phyloP scores from a whole-genome alignment of 1,284 basidiomycete genomes.

The Pseudozyma tsukubaensis region DNA sequence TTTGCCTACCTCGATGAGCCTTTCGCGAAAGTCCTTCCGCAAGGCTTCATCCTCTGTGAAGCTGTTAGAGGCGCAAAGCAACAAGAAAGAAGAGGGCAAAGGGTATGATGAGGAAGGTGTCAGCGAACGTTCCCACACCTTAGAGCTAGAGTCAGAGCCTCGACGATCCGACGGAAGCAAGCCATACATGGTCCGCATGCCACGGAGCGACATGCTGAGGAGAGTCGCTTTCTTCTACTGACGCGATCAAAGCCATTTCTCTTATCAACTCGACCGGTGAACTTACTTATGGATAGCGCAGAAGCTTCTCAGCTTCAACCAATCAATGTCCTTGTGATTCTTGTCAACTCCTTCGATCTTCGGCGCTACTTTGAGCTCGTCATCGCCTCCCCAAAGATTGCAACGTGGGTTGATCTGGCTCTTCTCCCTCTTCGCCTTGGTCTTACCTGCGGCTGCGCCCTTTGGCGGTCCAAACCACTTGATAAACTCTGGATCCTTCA shows the following conservation, averaged over 20 bases:
- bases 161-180: neutral
- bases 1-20: slow-evolving; percentile 73
- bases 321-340: slow-evolving; percentile 85
- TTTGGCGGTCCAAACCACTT: slow-evolving; percentile 77
- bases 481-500: slow-evolving; percentile 78
- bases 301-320: slow-evolving; percentile 84
- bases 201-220: neutral
- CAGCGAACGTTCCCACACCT: neutral
- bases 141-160: neutral
- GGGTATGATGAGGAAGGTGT: slow-evolving; percentile 2
- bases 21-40: slow-evolving; percentile 76
- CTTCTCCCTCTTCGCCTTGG: slow-evolving; percentile 9
- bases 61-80: slow-evolving; percentile 69
- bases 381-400: slow-evolving; percentile 75
- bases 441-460: slow-evolving; percentile 7
- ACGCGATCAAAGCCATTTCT: too few species aligned
- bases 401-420: slow-evolving; percentile 6
- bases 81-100: neutral
- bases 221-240: slow-evolving; percentile 38
- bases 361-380: slow-evolving; percentile 74
- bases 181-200: neutral
- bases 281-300: slow-evolving; percentile 78
- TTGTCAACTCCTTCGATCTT: slow-evolving; percentile 77
- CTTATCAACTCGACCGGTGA: too few species aligned
- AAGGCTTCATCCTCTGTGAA: slow-evolving; percentile 82